Evolutionary conservation across 176 grass and related monocot genomes (phyloP), one percentile per base, ranked within the genome.

Genomic region (Triticum monococcum): DNA sequence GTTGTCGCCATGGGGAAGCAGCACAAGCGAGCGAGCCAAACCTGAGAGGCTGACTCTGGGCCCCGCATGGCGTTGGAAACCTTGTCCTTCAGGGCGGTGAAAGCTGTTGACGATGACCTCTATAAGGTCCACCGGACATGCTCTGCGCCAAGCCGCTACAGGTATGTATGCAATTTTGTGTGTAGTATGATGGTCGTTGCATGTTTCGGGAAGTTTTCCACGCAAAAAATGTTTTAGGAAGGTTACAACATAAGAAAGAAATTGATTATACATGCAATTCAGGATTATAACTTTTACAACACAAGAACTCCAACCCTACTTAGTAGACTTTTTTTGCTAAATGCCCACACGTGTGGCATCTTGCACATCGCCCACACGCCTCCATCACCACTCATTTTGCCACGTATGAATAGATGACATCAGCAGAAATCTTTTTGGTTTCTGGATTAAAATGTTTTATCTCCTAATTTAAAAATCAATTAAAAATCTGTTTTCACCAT

Each of bases 61-160:
- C 16, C 25, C 26, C 5, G 9, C 17, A 2, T 12, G 41, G 41
- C 41, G 10, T 11, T 43, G 41, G 41, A 43, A 43, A 7, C 17
- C 28, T 69, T 48, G 65, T 56, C 41, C 64, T 14, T 24, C 32
- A 37, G 22, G 50, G 50, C 38, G 67, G 67, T 69, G 11, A n/a
- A 57, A 69, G 80, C 45, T 23, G 67, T 72, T 23, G 81, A 83
- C 32, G 50, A 68, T 2, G 67, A 83, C 67, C 50, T 83, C 3
- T 83, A 83, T 12, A 8, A 69, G 8, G 22, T 72, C 50, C 81
- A 16, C 4, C 30, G 0, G 22, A 72, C 12, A 60, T 83, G 32
- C n/a, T 72, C 13, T 57, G 10, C 50, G 14, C 23, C 31, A 83
- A 83, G 50, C 30, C 64, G n/a, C 12, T 5, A n/a, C 37, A 17